Conservation (phyloP, 257 asterid genomes). For the Misopates orontium region DNA sequence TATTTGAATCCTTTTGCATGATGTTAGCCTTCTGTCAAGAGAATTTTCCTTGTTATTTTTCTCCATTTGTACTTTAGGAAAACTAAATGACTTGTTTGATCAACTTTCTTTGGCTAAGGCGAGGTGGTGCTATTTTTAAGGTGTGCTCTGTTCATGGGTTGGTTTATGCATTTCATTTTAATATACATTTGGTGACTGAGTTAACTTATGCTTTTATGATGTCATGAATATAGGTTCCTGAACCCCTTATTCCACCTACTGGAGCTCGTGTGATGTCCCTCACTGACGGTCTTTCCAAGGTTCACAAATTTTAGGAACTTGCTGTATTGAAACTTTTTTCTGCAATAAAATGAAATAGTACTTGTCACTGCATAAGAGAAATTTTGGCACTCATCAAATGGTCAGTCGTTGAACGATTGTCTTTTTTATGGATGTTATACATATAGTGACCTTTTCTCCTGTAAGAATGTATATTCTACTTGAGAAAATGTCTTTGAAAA, state of each 20-base stretch:
- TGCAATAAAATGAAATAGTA: background rate
- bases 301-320: conserved; percentile 33
- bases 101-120: conserved; percentile 50
- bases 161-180: conserved; percentile 24
- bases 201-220: conserved; percentile 29
- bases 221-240: conserved; percentile 72
- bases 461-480: background rate
- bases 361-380: background rate
- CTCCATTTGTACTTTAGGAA: conserved; percentile 24
- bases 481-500: conserved; percentile 1
- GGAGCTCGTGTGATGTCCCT: conserved; percentile 99
- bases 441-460: background rate
- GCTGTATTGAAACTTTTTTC: conserved; percentile 1
- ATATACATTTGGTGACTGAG: conserved; percentile 23
- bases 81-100: conserved; percentile 40
- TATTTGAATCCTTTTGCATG: conserved; percentile 13
- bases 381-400: background rate
- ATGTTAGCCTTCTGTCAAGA: conserved; percentile 24
- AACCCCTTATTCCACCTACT: conserved; percentile 90
- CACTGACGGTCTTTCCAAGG: conserved; percentile 98
- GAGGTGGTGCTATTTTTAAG: conserved; percentile 91
- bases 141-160: conserved; percentile 44
- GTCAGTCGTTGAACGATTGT: background rate
- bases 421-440: conserved; percentile 5
- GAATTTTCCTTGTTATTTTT: conserved; percentile 28